These are phyloP conservation scores for Penicillium samsonianum DNA, from an alignment of 495 filamentous ascomycete species.

Conservation along the genomic window DNA sequence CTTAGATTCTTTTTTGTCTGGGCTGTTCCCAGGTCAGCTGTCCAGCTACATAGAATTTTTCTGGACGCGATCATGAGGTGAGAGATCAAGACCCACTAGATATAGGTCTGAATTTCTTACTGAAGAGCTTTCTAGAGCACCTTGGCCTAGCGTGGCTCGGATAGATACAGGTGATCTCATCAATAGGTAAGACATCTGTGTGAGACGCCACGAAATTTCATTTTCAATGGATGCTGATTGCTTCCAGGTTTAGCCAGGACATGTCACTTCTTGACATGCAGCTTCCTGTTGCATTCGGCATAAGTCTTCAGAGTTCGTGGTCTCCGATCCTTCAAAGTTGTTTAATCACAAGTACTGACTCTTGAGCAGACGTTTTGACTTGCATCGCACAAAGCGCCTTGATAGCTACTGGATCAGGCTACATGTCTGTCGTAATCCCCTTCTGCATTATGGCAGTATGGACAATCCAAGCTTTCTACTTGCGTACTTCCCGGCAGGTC, in stretches of 20 bases:
- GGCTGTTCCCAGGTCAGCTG: background rate
- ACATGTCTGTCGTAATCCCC: too few relatives aligned
- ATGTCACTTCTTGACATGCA: conserved; percentile 3
- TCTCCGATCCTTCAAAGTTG: background rate
- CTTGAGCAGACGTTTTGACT: background rate
- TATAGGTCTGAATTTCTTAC: background rate
- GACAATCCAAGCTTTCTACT: too few relatives aligned
- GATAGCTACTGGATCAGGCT: background rate
- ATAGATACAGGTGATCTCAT: background rate
- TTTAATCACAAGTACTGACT: background rate
- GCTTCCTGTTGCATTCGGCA: background rate
- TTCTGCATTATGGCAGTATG: too few relatives aligned
- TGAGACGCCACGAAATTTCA: too few relatives aligned
- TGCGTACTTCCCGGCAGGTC: too few relatives aligned
- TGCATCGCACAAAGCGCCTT: background rate
- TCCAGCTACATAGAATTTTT: background rate
- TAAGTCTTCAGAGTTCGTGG: background rate
- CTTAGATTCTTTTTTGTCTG: conserved; percentile 1
- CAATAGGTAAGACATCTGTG: background rate
- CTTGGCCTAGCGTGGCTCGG: background rate
- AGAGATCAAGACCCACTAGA: background rate
- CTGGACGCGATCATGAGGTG: background rate
- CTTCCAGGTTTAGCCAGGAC: conserved; percentile 2
- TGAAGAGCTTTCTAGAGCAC: background rate
- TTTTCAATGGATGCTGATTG: too few relatives aligned